Conservation (phyloP, 305 asterid genomes). For the Ilex paraguariensis region DNA sequence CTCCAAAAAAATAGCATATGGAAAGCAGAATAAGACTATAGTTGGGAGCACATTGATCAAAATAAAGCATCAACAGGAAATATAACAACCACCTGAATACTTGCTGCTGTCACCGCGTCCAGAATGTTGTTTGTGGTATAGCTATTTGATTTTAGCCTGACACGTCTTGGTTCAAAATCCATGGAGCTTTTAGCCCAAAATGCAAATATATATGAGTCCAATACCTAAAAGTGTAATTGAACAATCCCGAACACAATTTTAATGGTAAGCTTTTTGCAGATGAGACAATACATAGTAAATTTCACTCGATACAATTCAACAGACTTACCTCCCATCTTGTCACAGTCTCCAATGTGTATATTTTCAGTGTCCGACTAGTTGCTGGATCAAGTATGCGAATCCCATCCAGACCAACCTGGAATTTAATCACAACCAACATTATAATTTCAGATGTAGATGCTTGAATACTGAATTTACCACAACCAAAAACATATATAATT, state of each 20-base stretch:
- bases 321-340: constrained; percentile 71
- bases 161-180: constrained; percentile 62
- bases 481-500: not conserved
- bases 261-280: not conserved
- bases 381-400: constrained; percentile 70
- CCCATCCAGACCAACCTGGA: constrained; percentile 86
- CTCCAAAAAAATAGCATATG: no score
- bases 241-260: constrained; percentile 5
- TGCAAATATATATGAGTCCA: constrained; percentile 77
- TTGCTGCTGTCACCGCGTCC: constrained; percentile 82
- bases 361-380: constrained; percentile 52
- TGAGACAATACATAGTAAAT: not conserved
- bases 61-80: constrained; percentile 2
- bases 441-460: not conserved
- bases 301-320: not conserved
- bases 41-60: not conserved
- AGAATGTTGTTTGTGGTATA: constrained; percentile 75
- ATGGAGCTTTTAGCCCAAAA: constrained; percentile 76
- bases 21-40: no score
- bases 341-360: constrained; percentile 64
- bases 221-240: constrained; percentile 37
- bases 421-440: not conserved
- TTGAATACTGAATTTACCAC: no score
- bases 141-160: constrained; percentile 75
- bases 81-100: constrained; percentile 61